Percentiles rank a stretch among this genome's conserved stretches.
Conservation (phyloP, 257 asterid genomes). For the Ajuga chamaepitys region DNA sequence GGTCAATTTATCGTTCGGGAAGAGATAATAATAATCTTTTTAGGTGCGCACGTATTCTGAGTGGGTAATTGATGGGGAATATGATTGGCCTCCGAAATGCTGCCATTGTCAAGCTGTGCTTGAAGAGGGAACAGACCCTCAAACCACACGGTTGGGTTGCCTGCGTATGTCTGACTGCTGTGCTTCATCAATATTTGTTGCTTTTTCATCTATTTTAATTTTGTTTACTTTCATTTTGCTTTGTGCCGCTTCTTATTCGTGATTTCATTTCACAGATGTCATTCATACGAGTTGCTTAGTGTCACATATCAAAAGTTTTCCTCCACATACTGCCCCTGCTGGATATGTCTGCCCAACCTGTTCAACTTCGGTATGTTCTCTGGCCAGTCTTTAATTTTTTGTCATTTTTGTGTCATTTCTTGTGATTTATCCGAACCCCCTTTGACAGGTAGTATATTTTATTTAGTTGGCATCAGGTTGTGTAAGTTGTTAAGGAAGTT, state of each 20-base stretch:
- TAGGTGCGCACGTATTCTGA: slow-evolving; percentile 86
- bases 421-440: slow-evolving; percentile 4
- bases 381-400: background rate
- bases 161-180: slow-evolving; percentile 58
- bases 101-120: slow-evolving; percentile 74
- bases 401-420: background rate
- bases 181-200: background rate
- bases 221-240: background rate
- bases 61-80: slow-evolving; percentile 98
- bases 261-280: slow-evolving; percentile 41
- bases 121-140: slow-evolving; percentile 59
- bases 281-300: slow-evolving; percentile 79
- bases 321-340: slow-evolving; percentile 86
- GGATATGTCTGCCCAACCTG: slow-evolving; percentile 83
- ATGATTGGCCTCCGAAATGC: slow-evolving; percentile 98
- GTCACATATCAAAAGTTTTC: slow-evolving; percentile 72
- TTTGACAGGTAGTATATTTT: background rate
- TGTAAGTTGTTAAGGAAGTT: background rate
- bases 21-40: background rate
- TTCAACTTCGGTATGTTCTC: slow-evolving; percentile 59
- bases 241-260: background rate
- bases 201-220: background rate
- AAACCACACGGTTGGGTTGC: slow-evolving; percentile 89
- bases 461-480: background rate
- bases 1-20: background rate